A percentile compares a stretch with the other conserved stretches of the same genome.
Conservation (phyloP, 179 eudicot genomes). For the Beta corolliflora region DNA sequence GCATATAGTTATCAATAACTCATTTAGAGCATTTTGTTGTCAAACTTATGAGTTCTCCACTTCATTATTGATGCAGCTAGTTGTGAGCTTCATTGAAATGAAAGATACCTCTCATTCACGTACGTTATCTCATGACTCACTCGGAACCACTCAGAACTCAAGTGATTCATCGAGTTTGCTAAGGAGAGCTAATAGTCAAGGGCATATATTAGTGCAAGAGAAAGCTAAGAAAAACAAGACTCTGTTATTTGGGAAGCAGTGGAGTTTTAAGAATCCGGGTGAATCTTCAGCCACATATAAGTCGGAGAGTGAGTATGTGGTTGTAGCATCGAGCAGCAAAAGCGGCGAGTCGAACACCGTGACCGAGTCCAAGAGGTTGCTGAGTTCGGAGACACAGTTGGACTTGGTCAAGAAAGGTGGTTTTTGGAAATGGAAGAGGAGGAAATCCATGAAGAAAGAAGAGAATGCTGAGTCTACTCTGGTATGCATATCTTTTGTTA, state of each 20-base stretch:
- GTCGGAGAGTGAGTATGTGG: conserved; percentile 30
- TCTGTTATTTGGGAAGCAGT: conserved; percentile 23
- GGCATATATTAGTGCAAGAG: conserved; percentile 5
- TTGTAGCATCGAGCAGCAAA: conserved; percentile 17
- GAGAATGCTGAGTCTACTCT: background rate
- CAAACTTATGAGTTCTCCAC: too few species aligned
- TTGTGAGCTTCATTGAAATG: conserved; percentile 48
- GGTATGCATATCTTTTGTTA: conserved; percentile 19
- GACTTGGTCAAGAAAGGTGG: conserved; percentile 44
- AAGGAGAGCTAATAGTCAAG: conserved; percentile 32
- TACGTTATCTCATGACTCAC: conserved; percentile 29
- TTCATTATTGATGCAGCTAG: conserved; percentile 38
- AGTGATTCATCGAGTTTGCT: conserved; percentile 7
- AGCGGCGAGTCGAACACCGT: conserved; percentile 13
- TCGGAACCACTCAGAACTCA: conserved; percentile 20
- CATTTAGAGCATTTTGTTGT: too few species aligned
- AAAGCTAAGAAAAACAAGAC: conserved; percentile 31
- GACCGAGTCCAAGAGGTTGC: conserved; percentile 26
- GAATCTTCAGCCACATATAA: conserved; percentile 21
- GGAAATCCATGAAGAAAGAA: conserved; percentile 31
- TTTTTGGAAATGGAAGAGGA: conserved; percentile 55
- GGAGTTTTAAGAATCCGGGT: conserved; percentile 19
- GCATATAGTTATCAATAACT: too few species aligned
- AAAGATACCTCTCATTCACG: conserved; percentile 33
- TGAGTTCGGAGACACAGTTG: conserved; percentile 26